A percentile compares a stretch with the other conserved stretches of the same genome.
phyloP scores from a whole-genome alignment of 192 early-diverging fungal species.

The Coemansia sp. region DNA sequence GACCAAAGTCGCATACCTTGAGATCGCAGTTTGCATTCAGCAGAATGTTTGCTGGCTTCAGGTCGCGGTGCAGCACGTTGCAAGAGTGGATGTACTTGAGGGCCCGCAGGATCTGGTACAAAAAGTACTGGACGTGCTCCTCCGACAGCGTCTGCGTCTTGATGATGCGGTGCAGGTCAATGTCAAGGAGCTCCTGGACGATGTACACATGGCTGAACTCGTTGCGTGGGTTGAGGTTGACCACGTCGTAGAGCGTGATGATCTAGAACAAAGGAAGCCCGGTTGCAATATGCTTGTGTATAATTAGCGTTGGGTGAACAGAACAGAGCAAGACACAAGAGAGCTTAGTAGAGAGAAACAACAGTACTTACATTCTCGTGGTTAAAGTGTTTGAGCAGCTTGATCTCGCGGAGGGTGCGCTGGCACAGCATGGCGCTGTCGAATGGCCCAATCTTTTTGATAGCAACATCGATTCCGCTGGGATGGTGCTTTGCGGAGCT shows the following conservation, averaged over 20 bases:
- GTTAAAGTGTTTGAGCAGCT: conserved; percentile 80
- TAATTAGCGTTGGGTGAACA: too few relatives aligned
- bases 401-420: conserved; percentile 80
- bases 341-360: too few relatives aligned
- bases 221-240: conserved; percentile 50
- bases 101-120: conserved; percentile 85
- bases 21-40: conserved; percentile 98
- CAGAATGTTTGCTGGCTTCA: conserved; percentile 96
- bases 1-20: conserved; percentile 99
- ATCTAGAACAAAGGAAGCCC: conserved; percentile 45
- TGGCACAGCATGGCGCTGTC: conserved; percentile 84
- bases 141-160: conserved; percentile 81
- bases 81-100: conserved; percentile 94
- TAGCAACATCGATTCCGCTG: conserved; percentile 82
- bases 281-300: too few relatives aligned
- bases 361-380: conserved; percentile 73
- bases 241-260: conserved; percentile 52
- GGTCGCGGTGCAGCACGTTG: conserved; percentile 90
- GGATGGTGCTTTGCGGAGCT: conserved; percentile 81
- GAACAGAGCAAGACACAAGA: too few relatives aligned
- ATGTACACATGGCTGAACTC: conserved; percentile 57
- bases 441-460: conserved; percentile 88
- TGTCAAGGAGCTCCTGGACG: conserved; percentile 81
- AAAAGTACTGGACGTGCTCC: conserved; percentile 87
- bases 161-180: conserved; percentile 89